A percentile compares a stretch with the other conserved stretches of the same genome.
These are phyloP conservation scores for Venturia oleaginea DNA, from an alignment of 2,329 filamentous ascomycete species.

Conservation along the genomic window DNA sequence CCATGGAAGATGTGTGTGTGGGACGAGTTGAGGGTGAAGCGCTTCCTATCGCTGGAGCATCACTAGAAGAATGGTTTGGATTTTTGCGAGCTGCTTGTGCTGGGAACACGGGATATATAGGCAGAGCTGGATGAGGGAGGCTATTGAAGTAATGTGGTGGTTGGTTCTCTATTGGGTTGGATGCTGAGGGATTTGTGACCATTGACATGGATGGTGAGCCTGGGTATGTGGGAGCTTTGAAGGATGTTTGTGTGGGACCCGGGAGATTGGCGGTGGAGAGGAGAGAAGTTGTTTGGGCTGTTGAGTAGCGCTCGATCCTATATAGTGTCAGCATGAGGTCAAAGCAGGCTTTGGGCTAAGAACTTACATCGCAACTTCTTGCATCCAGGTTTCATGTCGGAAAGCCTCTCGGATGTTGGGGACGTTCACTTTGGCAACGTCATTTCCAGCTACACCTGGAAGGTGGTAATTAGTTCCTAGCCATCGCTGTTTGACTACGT, in stretches of 20 bases:
- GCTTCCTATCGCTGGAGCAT: slow-evolving; percentile 7
- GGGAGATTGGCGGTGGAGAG: slow-evolving; percentile 10
- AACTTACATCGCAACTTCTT: slow-evolving; percentile 76
- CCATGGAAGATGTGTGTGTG: slow-evolving; percentile 16
- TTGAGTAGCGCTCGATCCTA: slow-evolving; percentile 22
- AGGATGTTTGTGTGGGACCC: slow-evolving; percentile 5
- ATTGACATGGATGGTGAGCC: slow-evolving; percentile 33
- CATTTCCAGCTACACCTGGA: slow-evolving; percentile 76
- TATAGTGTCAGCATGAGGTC: slow-evolving; percentile 1
- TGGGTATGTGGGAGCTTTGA: slow-evolving; percentile 14
- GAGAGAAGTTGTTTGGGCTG: background rate
- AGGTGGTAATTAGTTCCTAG: slow-evolving; percentile 68
- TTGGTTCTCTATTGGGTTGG: slow-evolving; percentile 6
- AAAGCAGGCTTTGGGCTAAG: background rate
- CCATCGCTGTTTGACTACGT: slow-evolving; percentile 84
- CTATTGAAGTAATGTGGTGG: background rate
- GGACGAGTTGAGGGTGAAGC: slow-evolving; percentile 9
- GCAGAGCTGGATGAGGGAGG: slow-evolving; percentile 18
- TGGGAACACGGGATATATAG: slow-evolving; percentile 16
- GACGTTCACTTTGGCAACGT: slow-evolving; percentile 92
- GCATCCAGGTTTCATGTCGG: slow-evolving; percentile 72
- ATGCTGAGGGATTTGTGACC: slow-evolving; percentile 29
- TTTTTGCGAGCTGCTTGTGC: background rate
- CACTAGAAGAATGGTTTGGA: background rate
- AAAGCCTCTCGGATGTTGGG: slow-evolving; percentile 88